These are phyloP conservation scores for Caloboletus firmus DNA, from an alignment of 1,284 basidiomycete genomes.

Conservation along the genomic window DNA sequence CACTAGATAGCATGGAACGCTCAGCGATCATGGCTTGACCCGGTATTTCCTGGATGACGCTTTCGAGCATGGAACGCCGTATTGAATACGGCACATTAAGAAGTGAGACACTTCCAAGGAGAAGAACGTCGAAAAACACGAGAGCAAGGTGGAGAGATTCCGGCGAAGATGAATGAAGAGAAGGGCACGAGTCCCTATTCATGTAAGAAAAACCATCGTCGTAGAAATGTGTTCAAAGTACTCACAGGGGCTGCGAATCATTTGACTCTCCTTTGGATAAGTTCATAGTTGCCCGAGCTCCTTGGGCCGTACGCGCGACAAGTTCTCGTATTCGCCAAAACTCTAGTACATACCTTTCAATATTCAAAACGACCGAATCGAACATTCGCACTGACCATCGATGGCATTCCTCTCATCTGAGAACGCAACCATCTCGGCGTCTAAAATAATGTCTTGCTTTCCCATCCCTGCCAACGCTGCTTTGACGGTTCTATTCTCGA, in stretches of 20 bases:
- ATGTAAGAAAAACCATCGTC: neutral
- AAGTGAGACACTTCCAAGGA: conserved; percentile 59
- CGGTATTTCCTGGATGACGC: conserved; percentile 47
- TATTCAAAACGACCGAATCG: neutral
- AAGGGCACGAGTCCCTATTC: conserved; percentile 42
- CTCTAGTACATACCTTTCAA: conserved; percentile 42
- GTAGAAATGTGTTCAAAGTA: neutral
- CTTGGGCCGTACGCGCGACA: conserved; percentile 55
- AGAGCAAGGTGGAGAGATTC: conserved; percentile 64
- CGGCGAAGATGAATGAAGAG: conserved; percentile 47
- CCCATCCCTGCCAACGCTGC: conserved; percentile 51
- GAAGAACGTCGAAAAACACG: conserved; percentile 82
- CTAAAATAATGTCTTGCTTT: conserved; percentile 62
- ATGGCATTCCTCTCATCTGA: conserved; percentile 52
- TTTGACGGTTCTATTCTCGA: conserved; percentile 52
- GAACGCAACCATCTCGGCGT: conserved; percentile 88
- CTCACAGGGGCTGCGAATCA: conserved; percentile 28
- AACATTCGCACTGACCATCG: conserved; percentile 49
- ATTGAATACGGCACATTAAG: conserved; percentile 54
- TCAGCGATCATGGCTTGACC: conserved; percentile 65
- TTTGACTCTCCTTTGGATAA: conserved; percentile 15
- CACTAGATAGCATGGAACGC: conserved; percentile 44
- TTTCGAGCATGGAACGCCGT: conserved; percentile 63
- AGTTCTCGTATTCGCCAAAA: conserved; percentile 69
- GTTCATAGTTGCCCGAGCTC: conserved; percentile 40